Evolutionary conservation across 345 rosid genomes (phyloP).

Genomic region (Lepidium sativum): DNA sequence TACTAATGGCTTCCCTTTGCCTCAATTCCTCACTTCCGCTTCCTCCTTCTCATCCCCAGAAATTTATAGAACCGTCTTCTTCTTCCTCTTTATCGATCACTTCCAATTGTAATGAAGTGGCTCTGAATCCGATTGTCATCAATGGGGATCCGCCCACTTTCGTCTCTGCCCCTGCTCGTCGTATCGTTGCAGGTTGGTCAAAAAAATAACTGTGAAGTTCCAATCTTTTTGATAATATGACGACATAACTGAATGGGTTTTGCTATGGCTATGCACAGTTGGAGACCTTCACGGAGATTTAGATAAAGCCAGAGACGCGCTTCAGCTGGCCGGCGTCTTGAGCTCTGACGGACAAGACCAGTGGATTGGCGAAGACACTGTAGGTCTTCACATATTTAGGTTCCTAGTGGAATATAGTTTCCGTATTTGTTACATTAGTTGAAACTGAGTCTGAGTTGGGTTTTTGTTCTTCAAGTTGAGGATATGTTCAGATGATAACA

Average conservation of each 20-base stretch:
- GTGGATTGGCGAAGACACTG: conserved; percentile 84
- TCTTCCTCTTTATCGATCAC: conserved; percentile 21
- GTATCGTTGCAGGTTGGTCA: conserved; percentile 72
- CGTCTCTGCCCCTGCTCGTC: conserved; percentile 88
- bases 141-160: conserved; percentile 79
- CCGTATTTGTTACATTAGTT: neutral
- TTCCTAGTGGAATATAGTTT: neutral
- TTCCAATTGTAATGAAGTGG: conserved; percentile 9
- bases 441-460: neutral
- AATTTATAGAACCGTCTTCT: conserved; percentile 33
- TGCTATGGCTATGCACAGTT: conserved; percentile 31
- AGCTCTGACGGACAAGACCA: conserved; percentile 58
- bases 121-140: conserved; percentile 56
- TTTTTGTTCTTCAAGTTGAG: neutral
- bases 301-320: conserved; percentile 64
- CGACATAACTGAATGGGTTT: neutral
- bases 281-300: conserved; percentile 94
- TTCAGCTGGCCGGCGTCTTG: conserved; percentile 77
- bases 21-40: conserved; percentile 47
- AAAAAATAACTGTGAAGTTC: neutral
- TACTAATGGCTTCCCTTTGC: conserved; percentile 55
- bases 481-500: neutral
- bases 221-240: neutral
- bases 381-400: conserved; percentile 18
- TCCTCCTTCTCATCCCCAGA: conserved; percentile 41